Base-by-base conservation (phyloP, 108 stramenopile genomes). In the Skeletonema marinoi region DNA sequence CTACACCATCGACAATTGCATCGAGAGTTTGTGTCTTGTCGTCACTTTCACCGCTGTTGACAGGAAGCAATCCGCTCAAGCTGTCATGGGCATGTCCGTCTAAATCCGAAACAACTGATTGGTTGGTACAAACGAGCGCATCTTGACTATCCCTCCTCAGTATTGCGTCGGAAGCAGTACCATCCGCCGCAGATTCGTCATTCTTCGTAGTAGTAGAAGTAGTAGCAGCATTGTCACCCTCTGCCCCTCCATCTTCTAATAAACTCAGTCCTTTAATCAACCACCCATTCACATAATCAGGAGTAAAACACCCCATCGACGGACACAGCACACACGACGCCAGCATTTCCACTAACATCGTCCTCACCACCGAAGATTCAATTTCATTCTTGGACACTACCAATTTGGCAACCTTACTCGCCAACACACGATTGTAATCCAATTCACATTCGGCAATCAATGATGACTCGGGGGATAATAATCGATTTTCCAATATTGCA, bases 361-460 rank as follows among this genome's bases (percentile, higher is more conserved):
- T 76, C 66, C 79, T 66, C 12, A 92, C 70, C 25, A 91, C 76
- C 13, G 86, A 80, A 9, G 88, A 89, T n/a, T 84, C 80, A n/a
- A 85, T 81, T 42, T 95, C 94, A 25, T 65, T 68, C 65, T 87
- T 80, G 4, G 92, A 84, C 21, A 90, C 48, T 21, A 90, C 67
- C 39, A 87, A 74, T 36, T 86, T 84, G 9, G 88, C 72, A 51
- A 95, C 69, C 38, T 91, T 88, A 66, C 77, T 73, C n/a, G 86
- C 82, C 70, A 95, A 58, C 1, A 95, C 89, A 25, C 94, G 84
- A 78, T 88, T 89, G 80, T 95, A 95, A 78, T 95, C 94, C 51
- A 93, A 54, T 80, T 95, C 89, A 80, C 92, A 95, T 72, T 92
- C 91, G 39, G 42, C 32, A 14, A 93, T 67, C 33, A 95, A 74